Evolutionary conservation across 1,139 yeast genomes (phyloP), one percentile per base, ranked within the genome.

Genomic region (Debaryomycetaceae sp.): DNA sequence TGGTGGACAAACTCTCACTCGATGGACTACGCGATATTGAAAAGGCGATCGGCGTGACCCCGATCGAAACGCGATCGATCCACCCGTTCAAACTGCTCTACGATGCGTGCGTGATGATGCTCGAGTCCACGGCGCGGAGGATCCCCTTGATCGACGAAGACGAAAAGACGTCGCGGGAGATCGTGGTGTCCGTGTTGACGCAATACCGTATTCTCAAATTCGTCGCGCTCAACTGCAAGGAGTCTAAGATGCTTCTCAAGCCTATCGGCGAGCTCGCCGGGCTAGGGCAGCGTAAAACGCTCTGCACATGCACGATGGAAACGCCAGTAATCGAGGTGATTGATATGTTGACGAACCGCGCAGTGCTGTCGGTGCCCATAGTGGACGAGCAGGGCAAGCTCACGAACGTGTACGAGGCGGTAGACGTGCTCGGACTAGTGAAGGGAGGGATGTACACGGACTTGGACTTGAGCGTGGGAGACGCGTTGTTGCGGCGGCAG

Each of bases 311-410:
- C 35, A 74, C 81, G 8, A 78, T 92, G 92, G 73, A 71, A 36
- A 85, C 96, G 0, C 96, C 97, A 1, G 96, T 92, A 15, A 79
- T 86, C 38, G 96, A 90, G 38, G 96, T 87, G 22, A 92, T 90
- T 35, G 90, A 85, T 45, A 56, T 80, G 38, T 63, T 92, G 41
- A 76, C 92, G 5, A 73, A 76, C 33, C 74, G 78, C 30, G 76
- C 86, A 15, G 92, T 92, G 13, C 78, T 94, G 3, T 83, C 96
- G 2, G 79, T 92, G 22, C 99, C 99, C 4, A 87, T 92, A 37
- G 77, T 90, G 18, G 96, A 90, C 47, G 85, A 77, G 13, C 62
- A 59, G 14, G 77, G 81, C 29, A 73, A 73, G 45, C 64, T 90
- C 39, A 68, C 86, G 40, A 92, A 92, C 48, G 95, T 90, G 25